A percentile compares a stretch with the other conserved stretches of the same genome.
Evolutionary conservation across 371 early-diverging fungal genomes (phyloP).

Genomic region (Mucor plumbeus): DNA sequence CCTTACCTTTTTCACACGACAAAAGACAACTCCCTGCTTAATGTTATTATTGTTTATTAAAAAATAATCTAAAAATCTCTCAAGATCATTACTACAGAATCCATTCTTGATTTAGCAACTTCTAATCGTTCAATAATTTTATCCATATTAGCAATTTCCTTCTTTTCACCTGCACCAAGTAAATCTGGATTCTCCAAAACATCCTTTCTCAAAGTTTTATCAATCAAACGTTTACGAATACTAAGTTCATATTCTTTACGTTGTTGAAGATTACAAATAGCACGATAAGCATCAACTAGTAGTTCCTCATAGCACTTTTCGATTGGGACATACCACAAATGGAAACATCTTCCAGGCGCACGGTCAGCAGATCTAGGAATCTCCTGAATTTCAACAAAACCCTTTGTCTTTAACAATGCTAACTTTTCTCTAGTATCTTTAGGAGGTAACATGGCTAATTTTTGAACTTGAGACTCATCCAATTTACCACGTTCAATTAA

Average conservation of each 20-base stretch:
- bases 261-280: slow-evolving; percentile 71
- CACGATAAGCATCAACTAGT: slow-evolving; percentile 66
- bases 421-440: slow-evolving; percentile 77
- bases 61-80: slow-evolving; percentile 61
- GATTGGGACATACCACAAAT: slow-evolving; percentile 80
- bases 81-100: slow-evolving; percentile 70
- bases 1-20: not conserved
- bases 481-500: slow-evolving; percentile 80
- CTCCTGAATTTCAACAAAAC: slow-evolving; percentile 86
- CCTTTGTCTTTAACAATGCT: slow-evolving; percentile 66
- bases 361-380: slow-evolving; percentile 88
- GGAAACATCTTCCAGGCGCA: slow-evolving; percentile 84
- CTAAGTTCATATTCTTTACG: slow-evolving; percentile 67
- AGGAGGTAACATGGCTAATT: slow-evolving; percentile 78
- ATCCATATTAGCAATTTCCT: slow-evolving; percentile 58
- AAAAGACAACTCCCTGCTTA: not conserved
- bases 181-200: slow-evolving; percentile 65
- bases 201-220: slow-evolving; percentile 80
- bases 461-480: slow-evolving; percentile 83
- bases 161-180: slow-evolving; percentile 64
- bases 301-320: slow-evolving; percentile 67
- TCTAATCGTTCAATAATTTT: slow-evolving; percentile 61
- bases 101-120: slow-evolving; percentile 66
- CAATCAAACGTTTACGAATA: slow-evolving; percentile 65
- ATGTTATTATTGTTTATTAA: not conserved